These are phyloP conservation scores for Claviceps capensis DNA, from an alignment of 2,329 filamentous ascomycete species.

Conservation along the genomic window DNA sequence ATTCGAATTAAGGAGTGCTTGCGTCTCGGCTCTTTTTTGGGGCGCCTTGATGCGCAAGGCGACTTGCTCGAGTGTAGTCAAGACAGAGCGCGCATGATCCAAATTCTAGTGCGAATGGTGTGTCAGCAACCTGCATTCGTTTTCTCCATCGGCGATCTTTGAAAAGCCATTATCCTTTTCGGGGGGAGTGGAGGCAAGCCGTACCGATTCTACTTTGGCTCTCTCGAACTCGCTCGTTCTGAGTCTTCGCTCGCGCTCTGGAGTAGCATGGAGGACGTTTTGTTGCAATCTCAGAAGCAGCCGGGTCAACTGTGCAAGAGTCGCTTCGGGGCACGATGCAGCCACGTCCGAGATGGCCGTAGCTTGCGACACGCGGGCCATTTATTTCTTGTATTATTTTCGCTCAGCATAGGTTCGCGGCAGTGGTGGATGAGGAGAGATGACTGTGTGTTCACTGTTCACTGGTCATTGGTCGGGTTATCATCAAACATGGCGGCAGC, in stretches of 20 bases:
- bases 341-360: not conserved
- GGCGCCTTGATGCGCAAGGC: conserved; percentile 44
- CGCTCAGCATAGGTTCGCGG: not conserved
- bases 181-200: conserved; percentile 17
- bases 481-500: not conserved
- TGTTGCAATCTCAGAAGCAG: conserved; percentile 53
- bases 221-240: conserved; percentile 53
- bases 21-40: conserved; percentile 43
- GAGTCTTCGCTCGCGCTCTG: conserved; percentile 43
- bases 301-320: conserved; percentile 41
- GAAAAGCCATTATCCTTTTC: not conserved
- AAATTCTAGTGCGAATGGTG: conserved; percentile 41
- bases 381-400: not conserved
- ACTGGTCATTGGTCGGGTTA: not conserved
- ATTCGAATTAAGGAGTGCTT: conserved; percentile 50
- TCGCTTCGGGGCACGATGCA: conserved; percentile 14
- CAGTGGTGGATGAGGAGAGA: not conserved
- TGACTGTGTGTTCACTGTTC: not conserved
- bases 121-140: not conserved
- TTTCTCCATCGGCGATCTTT: not conserved
- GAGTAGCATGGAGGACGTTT: conserved; percentile 47
- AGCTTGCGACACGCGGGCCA: not conserved
- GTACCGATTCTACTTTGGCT: conserved; percentile 25
- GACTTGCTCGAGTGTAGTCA: conserved; percentile 59
- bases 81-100: conserved; percentile 53